These are phyloP conservation scores for Hemisphaericaspora xylofermentans DNA, from an alignment of 1,139 yeast genomes.

Conservation along the genomic window DNA sequence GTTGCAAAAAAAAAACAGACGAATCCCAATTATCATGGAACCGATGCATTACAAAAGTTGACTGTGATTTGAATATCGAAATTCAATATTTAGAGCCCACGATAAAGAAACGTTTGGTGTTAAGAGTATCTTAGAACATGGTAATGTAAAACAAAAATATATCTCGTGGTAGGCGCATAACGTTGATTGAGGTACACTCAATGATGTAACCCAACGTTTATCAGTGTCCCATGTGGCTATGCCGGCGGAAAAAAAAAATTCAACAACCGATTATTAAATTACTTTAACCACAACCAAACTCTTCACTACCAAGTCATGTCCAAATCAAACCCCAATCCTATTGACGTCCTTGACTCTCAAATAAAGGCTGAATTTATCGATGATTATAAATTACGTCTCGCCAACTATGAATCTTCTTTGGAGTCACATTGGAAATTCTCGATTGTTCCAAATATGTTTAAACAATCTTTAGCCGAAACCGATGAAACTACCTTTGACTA, in stretches of 20 bases:
- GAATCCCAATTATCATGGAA: too few relatives aligned
- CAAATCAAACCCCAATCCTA: slow-evolving; percentile 12
- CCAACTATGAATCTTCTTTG: slow-evolving; percentile 11
- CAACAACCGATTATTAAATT: neutral
- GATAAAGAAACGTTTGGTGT: too few relatives aligned
- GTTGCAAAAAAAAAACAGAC: too few relatives aligned
- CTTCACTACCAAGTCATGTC: slow-evolving; percentile 11
- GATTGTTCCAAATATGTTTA: slow-evolving; percentile 36
- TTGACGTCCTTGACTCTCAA: slow-evolving; percentile 16
- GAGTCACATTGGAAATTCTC: slow-evolving; percentile 35
- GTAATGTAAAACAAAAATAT: too few relatives aligned
- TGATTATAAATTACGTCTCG: slow-evolving; percentile 17
- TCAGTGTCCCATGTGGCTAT: neutral
- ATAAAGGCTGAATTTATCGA: slow-evolving; percentile 13
- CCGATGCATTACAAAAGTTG: too few relatives aligned
- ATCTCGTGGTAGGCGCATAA: too few relatives aligned
- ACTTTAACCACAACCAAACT: too few relatives aligned
- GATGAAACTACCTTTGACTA: slow-evolving; percentile 41
- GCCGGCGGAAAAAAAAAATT: neutral
- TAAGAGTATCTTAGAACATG: too few relatives aligned
- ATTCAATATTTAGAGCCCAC: too few relatives aligned
- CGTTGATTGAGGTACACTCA: too few relatives aligned
- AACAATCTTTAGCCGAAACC: slow-evolving; percentile 37
- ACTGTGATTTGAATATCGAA: too few relatives aligned
- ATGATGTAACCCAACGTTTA: too few relatives aligned